Base-by-base conservation (phyloP, 202 grass and related monocot species). In the Setaria italica region DNA sequence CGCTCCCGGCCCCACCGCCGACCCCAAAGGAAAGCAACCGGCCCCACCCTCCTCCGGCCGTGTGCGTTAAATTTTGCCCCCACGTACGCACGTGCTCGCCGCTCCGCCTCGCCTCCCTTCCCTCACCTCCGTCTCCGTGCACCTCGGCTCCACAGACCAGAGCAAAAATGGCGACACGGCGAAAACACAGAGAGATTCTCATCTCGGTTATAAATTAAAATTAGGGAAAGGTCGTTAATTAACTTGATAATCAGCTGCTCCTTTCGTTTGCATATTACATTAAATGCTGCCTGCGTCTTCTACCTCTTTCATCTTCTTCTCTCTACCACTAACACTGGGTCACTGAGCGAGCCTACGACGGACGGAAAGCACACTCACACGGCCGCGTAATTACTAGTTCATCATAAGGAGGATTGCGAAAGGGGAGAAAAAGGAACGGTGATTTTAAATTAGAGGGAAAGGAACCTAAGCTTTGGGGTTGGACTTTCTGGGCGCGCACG, bases 391-490 rank as follows among this genome's bases (percentile, higher is more conserved):
- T 87, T 59, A 76, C 70, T 74, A 57, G 87, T 88, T 84, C 81
- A 79, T 83, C 43, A 72, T 46, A 77, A 47, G 79, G 9, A 46
- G 5, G 80, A 48, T 64, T 58, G 66, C 41, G 5, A 72, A 78
- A 43, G 32, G 56, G 14, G 0, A 25, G 12, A 47, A 57, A 46
- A 14, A 0, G 10, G 0, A 10, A 1, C 0, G 0, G 70, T 12
- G 47, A 74, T 64, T 78, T 50, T 50, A 58, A 79, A 84, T 80
- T 67, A 79, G 76, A 42, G 68, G 12, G 7, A 84, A 86, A 71
- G 81, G 69, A 78, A 54, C 57, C 82, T 73, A 91, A 73, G 37
- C 75, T 85, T 82, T 88, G 54, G 81, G 72, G 32, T 77, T 85
- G 86, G 82, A 88, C 89, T 88, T 78, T 86, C 76, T 45, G 85